Percentiles rank a stretch among this genome's conserved stretches.
Conservation (phyloP, 2,329 filamentous ascomycete species). For the Pyricularia sp. region DNA sequence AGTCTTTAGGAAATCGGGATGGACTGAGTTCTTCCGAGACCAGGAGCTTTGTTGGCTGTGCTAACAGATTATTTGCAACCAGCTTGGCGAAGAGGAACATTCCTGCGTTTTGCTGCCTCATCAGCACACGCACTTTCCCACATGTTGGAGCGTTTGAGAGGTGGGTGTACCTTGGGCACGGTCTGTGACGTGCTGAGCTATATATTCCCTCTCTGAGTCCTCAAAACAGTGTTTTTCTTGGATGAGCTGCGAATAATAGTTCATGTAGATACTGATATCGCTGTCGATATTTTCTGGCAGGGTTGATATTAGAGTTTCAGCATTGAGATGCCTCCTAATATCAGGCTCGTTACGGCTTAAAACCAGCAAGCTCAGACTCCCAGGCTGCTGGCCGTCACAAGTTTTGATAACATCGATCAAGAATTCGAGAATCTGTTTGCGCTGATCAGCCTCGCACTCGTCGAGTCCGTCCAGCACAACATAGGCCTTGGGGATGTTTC, state of each 20-base stretch:
- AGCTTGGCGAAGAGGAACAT: too few species aligned
- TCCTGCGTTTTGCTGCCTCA: too few species aligned
- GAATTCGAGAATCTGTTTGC: conserved; percentile 12
- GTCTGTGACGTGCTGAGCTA: not conserved
- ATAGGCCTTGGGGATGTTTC: too few species aligned
- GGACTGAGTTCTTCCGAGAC: too few species aligned
- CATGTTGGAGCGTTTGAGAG: conserved; percentile 6
- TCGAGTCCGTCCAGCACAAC: too few species aligned
- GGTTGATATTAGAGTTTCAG: conserved; percentile 8
- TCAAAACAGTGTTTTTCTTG: conserved; percentile 3
- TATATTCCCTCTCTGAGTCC: not conserved
- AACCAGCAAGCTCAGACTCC: conserved; percentile 17
- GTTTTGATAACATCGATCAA: conserved; percentile 12
- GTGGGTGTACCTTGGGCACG: conserved; percentile 15
- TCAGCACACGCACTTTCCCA: too few species aligned
- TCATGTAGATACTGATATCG: conserved; percentile 17
- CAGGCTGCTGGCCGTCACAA: conserved; percentile 11
- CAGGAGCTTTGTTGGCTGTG: too few species aligned
- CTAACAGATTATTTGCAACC: too few species aligned
- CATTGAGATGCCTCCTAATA: conserved; percentile 13
- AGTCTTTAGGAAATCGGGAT: too few species aligned
- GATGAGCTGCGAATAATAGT: not conserved
- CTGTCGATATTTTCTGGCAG: conserved; percentile 10
- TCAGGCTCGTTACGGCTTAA: conserved; percentile 18
- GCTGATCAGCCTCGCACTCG: not conserved